Conservation (phyloP, 2,329 filamentous ascomycete species). For the Kalmusia sp. region DNA sequence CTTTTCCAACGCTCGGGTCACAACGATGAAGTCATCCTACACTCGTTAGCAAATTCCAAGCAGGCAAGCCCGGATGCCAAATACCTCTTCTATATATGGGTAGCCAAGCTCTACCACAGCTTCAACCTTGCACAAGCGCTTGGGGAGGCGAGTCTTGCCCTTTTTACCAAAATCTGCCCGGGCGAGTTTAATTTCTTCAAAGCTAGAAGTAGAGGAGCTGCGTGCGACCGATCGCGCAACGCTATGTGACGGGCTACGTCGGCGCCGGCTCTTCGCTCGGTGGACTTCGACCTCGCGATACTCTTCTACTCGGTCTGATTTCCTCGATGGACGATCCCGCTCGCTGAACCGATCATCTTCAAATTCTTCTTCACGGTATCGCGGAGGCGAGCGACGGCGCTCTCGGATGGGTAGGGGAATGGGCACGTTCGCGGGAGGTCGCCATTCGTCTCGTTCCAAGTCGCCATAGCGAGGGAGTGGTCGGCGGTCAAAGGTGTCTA, state of each 20-base stretch:
- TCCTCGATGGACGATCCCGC: constrained; percentile 25
- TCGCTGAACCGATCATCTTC: constrained; percentile 61
- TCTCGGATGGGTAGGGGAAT: constrained; percentile 67
- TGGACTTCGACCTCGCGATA: constrained; percentile 59
- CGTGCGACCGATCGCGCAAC: constrained; percentile 27
- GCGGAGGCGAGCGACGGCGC: constrained; percentile 56
- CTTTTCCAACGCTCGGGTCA: constrained; percentile 84
- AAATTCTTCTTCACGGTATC: constrained; percentile 71
- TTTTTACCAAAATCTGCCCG: constrained; percentile 59
- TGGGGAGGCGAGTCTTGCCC: constrained; percentile 89
- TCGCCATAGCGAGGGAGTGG: constrained; percentile 66
- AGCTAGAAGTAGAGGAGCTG: constrained; percentile 51
- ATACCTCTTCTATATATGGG: constrained; percentile 84
- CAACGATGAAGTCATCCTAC: constrained; percentile 79
- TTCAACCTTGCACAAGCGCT: constrained; percentile 77
- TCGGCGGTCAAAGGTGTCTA: constrained; percentile 87
- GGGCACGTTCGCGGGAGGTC: constrained; percentile 72
- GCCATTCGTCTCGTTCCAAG: constrained; percentile 64
- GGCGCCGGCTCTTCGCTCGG: constrained; percentile 51
- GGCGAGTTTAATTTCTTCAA: constrained; percentile 47
- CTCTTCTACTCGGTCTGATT: constrained; percentile 40
- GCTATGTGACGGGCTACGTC: constrained; percentile 35
- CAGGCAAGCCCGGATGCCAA: constrained; percentile 26
- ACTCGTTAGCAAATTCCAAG: constrained; percentile 33
- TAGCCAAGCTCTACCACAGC: constrained; percentile 86